Base-by-base conservation (phyloP, 345 rosid genomes). In the Nasturtium officinale region DNA sequence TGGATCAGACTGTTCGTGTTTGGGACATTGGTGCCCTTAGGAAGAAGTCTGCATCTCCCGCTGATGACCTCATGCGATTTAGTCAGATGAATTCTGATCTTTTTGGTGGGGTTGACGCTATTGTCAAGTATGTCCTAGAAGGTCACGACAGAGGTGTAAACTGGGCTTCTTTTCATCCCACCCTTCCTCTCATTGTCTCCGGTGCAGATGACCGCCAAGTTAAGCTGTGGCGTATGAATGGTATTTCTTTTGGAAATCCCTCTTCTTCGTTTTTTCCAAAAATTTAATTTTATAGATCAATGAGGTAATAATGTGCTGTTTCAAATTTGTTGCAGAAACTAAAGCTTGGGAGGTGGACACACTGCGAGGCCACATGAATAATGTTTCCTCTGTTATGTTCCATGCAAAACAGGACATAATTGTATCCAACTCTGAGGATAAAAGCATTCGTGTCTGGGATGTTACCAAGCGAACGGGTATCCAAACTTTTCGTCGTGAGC, bases 331-430 rank as follows among this genome's bases (percentile, higher is more conserved):
- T 77, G 76, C 96, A 95, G 99, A 95, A 57, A 95, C 99, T 26
- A 91, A 95, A 84, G 99, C 98, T 56, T 95, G 98, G 99, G 99
- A 95, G 79, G 99, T 91, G 61, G 99, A 91, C 83, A 95, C 99
- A 2, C 79, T 95, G 75, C 89, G 96, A 77, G 99, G 99, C 28
- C 99, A 95, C 79, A 88, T 83, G 93, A 91, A 91, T 72, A 90
- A 95, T 1, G 99, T 95, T 56, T 95, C 99, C 51, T 85, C 96
- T 42, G 98, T 95, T 32, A 84, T 96, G 98, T 96, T 96, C 78
- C 99, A 90, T 74, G 84, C 97, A 28, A 96, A 86, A 66, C 97
- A 89, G 82, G 99, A 96, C 82, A 85, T 96, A 38, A 92, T 96
- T 79, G 98, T 96, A 16, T 96, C 99, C 10, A 96, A 92, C 76